Evolutionary conservation across 1,139 yeast species (phyloP).

Genomic region (Suhomyces atakaporum): DNA sequence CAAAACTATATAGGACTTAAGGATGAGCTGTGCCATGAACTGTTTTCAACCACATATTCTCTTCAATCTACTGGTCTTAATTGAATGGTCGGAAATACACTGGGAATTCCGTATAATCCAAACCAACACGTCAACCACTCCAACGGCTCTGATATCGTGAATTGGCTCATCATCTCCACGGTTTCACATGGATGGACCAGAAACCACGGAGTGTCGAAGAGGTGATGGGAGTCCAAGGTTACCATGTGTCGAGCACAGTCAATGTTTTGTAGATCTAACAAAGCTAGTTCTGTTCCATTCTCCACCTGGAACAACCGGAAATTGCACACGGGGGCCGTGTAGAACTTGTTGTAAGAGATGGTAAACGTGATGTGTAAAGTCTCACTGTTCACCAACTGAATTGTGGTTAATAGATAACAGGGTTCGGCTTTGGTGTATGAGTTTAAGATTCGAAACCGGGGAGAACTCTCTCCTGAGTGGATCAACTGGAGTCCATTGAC

Average conservation of each 20-base stretch:
- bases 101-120: conserved; percentile 28
- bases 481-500: conserved; percentile 8
- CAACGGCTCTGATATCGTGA: conserved; percentile 6
- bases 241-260: not conserved
- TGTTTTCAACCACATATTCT: too few relatives aligned
- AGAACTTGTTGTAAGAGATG: conserved; percentile 32
- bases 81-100: conserved; percentile 17
- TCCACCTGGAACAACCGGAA: conserved; percentile 19
- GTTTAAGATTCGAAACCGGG: conserved; percentile 2
- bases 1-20: too few relatives aligned
- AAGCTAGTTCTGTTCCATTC: conserved; percentile 3
- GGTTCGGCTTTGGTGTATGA: conserved; percentile 3
- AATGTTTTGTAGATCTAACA: not conserved
- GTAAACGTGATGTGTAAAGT: conserved; percentile 22
- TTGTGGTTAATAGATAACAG: conserved; percentile 3
- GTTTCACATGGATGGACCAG: conserved; percentile 46
- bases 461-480: not conserved
- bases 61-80: conserved; percentile 2
- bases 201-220: conserved; percentile 32
- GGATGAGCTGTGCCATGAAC: too few relatives aligned
- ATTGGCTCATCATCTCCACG: conserved; percentile 15
- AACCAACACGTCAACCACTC: conserved; percentile 34
- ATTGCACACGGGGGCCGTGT: conserved; percentile 35
- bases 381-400: not conserved
- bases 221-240: conserved; percentile 26